Base-by-base conservation (phyloP, 441 rosid species). In the Mallotus japonicus region DNA sequence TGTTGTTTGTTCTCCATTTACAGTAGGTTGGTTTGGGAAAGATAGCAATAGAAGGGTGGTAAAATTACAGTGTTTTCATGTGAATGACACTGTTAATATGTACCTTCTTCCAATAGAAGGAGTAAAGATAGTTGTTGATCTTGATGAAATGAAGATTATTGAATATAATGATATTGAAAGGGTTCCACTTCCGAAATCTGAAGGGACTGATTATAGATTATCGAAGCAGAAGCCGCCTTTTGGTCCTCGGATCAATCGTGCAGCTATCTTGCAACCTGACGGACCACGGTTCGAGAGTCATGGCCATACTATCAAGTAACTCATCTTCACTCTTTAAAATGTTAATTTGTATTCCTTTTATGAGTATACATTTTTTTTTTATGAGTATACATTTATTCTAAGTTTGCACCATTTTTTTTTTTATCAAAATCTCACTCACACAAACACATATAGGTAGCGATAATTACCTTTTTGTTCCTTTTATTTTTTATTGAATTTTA, bases 21-120 rank as follows among this genome's bases (percentile, higher is more conserved):
- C 82, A 0, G 51, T 76, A 3, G 87, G 86, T n/a, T 83, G 86
- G 89, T 83, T 62, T 49, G 85, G 86, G 1, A 53, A 76, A 61
- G 46, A 4, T 44, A 62, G 62, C 49, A 69, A 65, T 0, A 65
- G 65, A 8, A 75, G 86, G 74, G 72, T 14, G 51, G n/a, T 81
- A 20, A 83, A 77, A 65, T 5, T 85, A 9, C 58, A 19, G 47
- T 80, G 83, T 11, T 83, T 57, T 66, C 74, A 73, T 47, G 16
- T 17, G 10, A 44, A 83, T 11, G 83, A 63, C 17, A 76, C 85
- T 3, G 85, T 72, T 11, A 87, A 85, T 65, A n/a, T 85, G 51
- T 85, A 59, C n/a, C 53, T 81, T 74, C 69, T 79, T 49, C 88
- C 88, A 0, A 75, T 85, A 8, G 88, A 87, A 69, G 90, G 83